Conservation (phyloP, 768 basidiomycete species). For the Phlebiopsis flavidoalba region DNA sequence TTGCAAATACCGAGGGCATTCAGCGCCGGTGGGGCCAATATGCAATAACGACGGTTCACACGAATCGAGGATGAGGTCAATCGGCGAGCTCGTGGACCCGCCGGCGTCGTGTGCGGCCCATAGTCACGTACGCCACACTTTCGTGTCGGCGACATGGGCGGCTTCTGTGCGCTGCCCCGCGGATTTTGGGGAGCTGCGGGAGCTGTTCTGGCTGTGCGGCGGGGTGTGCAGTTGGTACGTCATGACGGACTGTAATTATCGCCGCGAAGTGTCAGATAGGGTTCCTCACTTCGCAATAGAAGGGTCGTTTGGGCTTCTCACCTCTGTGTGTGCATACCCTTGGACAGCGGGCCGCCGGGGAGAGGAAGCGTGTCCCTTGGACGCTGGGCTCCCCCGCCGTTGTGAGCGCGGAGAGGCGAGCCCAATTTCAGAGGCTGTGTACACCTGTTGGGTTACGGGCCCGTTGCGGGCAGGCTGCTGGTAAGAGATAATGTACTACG, state of each 20-base stretch:
- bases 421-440: constrained; percentile 17
- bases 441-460: constrained; percentile 9
- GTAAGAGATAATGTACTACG: constrained; percentile 25
- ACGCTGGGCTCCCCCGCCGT: background rate
- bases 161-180: background rate
- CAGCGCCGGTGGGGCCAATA: constrained; percentile 52
- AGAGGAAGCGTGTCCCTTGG: background rate
- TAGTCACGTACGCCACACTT: constrained; percentile 9
- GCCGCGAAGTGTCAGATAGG: background rate
- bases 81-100: constrained; percentile 31
- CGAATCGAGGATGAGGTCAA: constrained; percentile 52
- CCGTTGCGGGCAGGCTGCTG: constrained; percentile 11
- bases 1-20: constrained; percentile 52
- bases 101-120: constrained; percentile 10
- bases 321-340: constrained; percentile 25
- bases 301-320: background rate
- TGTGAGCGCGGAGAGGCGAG: background rate
- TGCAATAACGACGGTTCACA: constrained; percentile 66
- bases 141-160: constrained; percentile 14
- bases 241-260: constrained; percentile 15
- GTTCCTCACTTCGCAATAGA: background rate
- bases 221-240: constrained; percentile 23
- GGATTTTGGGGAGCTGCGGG: constrained; percentile 14
- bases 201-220: constrained; percentile 19
- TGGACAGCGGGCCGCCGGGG: constrained; percentile 10